phyloP scores from a whole-genome alignment of 2,329 filamentous ascomycete genomes.

The Exophiala bonariae region DNA sequence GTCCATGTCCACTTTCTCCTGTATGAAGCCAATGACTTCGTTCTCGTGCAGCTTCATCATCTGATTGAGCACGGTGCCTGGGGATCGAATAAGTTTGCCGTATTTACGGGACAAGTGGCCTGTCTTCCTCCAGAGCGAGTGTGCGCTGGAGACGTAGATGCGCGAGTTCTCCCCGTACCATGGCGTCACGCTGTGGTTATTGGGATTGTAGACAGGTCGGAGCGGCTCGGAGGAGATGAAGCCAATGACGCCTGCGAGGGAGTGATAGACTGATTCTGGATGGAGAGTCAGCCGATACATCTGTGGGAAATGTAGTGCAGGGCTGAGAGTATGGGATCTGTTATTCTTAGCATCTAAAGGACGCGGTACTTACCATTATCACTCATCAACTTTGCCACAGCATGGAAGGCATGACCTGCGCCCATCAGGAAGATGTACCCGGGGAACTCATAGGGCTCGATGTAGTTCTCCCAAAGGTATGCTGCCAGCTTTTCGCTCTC shows the following conservation, averaged over 20 bases:
- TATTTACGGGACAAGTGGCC: constrained; percentile 60
- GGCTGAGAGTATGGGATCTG: too few species aligned
- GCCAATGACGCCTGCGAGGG: constrained; percentile 71
- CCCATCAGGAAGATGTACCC: constrained; percentile 83
- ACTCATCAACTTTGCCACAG: constrained; percentile 77
- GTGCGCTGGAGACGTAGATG: constrained; percentile 73
- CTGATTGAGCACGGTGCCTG: constrained; percentile 48
- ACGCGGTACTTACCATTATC: constrained; percentile 62
- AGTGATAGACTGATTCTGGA: constrained; percentile 60
- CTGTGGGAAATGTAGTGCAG: constrained; percentile 13
- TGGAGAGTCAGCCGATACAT: constrained; percentile 38
- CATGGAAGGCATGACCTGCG: constrained; percentile 83
- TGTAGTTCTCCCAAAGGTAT: constrained; percentile 97
- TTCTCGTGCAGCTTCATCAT: constrained; percentile 57
- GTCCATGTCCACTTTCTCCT: constrained; percentile 34
- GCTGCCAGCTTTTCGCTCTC: constrained; percentile 67
- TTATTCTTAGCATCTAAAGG: too few species aligned
- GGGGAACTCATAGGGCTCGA: constrained; percentile 55
- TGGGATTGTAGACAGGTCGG: constrained; percentile 75
- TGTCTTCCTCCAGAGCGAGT: constrained; percentile 73
- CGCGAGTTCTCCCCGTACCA: constrained; percentile 86
- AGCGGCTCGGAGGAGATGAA: constrained; percentile 76
- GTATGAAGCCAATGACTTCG: constrained; percentile 50
- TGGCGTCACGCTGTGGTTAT: constrained; percentile 63
- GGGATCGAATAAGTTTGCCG: constrained; percentile 51